Base-by-base conservation (phyloP, 2,329 filamentous ascomycete species). In the Aureobasidium sp. region DNA sequence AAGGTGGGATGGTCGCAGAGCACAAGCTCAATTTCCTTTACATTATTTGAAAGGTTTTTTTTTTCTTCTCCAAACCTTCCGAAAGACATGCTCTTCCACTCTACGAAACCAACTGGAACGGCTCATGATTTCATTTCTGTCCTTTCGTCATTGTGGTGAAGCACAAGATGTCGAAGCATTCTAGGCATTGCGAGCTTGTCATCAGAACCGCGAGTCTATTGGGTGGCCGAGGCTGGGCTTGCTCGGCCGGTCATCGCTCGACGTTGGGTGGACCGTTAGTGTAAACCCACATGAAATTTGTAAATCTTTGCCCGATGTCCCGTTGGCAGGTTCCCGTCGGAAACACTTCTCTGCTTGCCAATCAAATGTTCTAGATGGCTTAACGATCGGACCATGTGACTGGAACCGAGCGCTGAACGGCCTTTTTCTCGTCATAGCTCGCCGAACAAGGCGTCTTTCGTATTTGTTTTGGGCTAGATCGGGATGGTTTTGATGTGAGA, bases 331-430 rank as follows among this genome's bases (percentile, higher is more conserved):
- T 19, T 38, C 21, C 24, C 34, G 32, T 22, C 45, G 30, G 22
- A 38, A 39, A 21, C 45, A 50, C 32, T 39, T 29, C 24, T 29
- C 39, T 51, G 38, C 14, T 25, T 51, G 35, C 48, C 48, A 51
- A 51, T 51, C 48, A 50, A 39, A 50, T 8, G 45, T 50, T 50
- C 45, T 50, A 50, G 45, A 51, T 32, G 48, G 48, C 48, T 51
- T 40, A 34, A 40, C 48, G 48, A 51, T 27, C 48, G 27, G 37
- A 19, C 48, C 48, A 51, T 51, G 48, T 51, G 48, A 51, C 48
- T 40, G 48, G 37, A 24, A 27, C 48, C 48, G 48, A 51, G 48
- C 48, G 48, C 48, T 35, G 32, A 51, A 41, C 48, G 48, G 48
- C 22, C 37, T 29, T 49, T 39, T 49, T 51, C 21, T 17, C 27